A percentile compares a stretch with the other conserved stretches of the same genome.
These are phyloP conservation scores for Mycena leptocephala DNA, from an alignment of 768 basidiomycete species.

Conservation along the genomic window DNA sequence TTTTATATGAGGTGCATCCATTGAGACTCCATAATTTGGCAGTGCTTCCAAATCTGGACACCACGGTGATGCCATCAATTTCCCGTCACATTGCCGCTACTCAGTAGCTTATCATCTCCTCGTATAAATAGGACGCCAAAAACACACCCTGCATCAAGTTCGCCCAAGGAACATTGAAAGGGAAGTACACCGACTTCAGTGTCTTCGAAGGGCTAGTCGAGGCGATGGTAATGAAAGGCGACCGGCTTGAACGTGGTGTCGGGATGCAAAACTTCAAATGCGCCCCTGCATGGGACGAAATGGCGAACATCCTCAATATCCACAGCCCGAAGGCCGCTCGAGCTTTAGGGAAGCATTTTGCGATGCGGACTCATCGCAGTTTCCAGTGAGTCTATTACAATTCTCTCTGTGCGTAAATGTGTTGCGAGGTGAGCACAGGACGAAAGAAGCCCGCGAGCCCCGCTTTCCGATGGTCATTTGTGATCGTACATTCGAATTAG, in stretches of 20 bases:
- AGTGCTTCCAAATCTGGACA: no score
- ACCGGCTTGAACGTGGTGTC: slow-evolving; percentile 45
- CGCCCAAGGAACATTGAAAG: slow-evolving; percentile 37
- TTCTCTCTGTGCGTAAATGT: background rate
- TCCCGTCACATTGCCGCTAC: no score
- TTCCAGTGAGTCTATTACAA: background rate
- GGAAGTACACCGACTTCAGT: slow-evolving; percentile 41
- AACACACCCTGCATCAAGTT: slow-evolving; percentile 26
- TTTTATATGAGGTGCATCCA: no score
- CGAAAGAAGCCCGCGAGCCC: slow-evolving; percentile 30
- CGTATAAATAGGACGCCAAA: slow-evolving; percentile 27
- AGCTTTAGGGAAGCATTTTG: slow-evolving; percentile 38
- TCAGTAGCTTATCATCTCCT: no score
- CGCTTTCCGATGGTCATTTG: slow-evolving; percentile 41
- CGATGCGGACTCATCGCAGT: slow-evolving; percentile 30
- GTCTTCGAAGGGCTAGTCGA: slow-evolving; percentile 49
- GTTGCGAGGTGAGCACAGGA: no score
- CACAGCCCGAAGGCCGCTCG: slow-evolving; percentile 46
- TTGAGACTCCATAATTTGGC: no score
- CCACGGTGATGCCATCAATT: no score
- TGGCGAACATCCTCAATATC: slow-evolving; percentile 44
- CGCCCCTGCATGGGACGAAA: slow-evolving; percentile 48
- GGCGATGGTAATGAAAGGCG: slow-evolving; percentile 46
- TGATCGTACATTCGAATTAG: slow-evolving; percentile 39
- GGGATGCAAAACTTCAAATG: slow-evolving; percentile 56